Percentiles rank a stretch among this genome's conserved stretches.
These are phyloP conservation scores for Chalciporus pseudorubinellus DNA, from an alignment of 768 basidiomycete species.

Conservation along the genomic window DNA sequence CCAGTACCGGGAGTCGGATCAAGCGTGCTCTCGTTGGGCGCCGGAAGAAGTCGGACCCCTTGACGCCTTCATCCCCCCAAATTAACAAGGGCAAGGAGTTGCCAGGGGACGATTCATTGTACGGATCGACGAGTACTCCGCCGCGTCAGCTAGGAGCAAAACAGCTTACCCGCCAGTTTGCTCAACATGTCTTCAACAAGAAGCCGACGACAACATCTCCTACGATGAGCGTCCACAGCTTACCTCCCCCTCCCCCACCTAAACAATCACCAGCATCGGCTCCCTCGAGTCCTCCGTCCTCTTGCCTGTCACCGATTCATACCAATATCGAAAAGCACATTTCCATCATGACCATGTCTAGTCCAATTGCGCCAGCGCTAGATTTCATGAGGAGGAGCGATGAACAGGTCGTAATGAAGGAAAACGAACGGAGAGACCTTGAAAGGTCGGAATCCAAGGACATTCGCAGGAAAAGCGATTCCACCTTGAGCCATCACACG, in stretches of 20 bases:
- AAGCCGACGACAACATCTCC: constrained; percentile 34
- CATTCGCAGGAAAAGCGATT: constrained; percentile 77
- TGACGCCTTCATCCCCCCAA: constrained; percentile 18
- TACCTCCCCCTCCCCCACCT: constrained; percentile 39
- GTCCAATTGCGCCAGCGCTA: constrained; percentile 58
- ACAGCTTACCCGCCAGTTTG: constrained; percentile 41
- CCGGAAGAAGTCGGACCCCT: constrained; percentile 32
- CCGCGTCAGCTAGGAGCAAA: constrained; percentile 29
- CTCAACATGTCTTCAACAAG: constrained; percentile 47
- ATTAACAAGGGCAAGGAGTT: constrained; percentile 22
- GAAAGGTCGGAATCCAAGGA: constrained; percentile 54
- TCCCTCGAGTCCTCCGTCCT: constrained; percentile 14
- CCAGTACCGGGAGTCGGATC: constrained; percentile 27
- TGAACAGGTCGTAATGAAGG: constrained; percentile 27
- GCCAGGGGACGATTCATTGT: constrained; percentile 17
- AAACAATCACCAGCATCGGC: constrained; percentile 27
- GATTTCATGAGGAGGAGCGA: constrained; percentile 48
- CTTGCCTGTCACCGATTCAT: constrained; percentile 23
- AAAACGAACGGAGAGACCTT: constrained; percentile 29
- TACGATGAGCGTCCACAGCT: constrained; percentile 27
- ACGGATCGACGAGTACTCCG: constrained; percentile 8
- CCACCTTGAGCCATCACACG: constrained; percentile 75
- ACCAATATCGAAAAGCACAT: constrained; percentile 37
- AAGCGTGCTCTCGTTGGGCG: constrained; percentile 33
- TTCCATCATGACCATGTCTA: constrained; percentile 52